A percentile compares a stretch with the other conserved stretches of the same genome.
Evolutionary conservation across 106 monocot species (phyloP).

Genomic region (Amphibolis antarctica): DNA sequence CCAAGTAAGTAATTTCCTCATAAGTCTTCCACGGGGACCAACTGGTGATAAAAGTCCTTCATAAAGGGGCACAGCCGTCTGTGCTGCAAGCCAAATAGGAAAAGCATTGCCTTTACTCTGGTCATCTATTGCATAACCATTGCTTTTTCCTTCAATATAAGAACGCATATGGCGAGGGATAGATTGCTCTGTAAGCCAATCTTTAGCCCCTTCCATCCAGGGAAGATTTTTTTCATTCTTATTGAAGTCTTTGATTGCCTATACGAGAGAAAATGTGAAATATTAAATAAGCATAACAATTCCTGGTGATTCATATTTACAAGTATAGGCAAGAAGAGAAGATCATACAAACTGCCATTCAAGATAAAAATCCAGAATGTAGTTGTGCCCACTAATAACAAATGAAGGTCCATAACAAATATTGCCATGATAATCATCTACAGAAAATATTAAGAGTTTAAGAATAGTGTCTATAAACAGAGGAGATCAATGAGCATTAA

Average conservation of each 20-base stretch:
- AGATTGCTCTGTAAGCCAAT: conserved; percentile 64
- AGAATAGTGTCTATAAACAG: no score
- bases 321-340: no score
- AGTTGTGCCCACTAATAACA: no score
- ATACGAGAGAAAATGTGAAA: neutral
- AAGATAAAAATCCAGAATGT: no score
- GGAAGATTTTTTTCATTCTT: conserved; percentile 17
- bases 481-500: no score
- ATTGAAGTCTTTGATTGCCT: conserved; percentile 45
- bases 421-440: no score
- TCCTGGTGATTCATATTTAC: no score
- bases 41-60: conserved; percentile 72
- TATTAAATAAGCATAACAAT: neutral
- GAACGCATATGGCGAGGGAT: conserved; percentile 24
- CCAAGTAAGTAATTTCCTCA: conserved; percentile 72
- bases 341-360: no score
- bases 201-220: conserved; percentile 47
- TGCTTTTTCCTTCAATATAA: conserved; percentile 13
- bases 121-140: conserved; percentile 16
- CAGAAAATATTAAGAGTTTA: no score
- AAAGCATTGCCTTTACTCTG: conserved; percentile 29
- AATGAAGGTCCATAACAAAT: no score
- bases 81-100: conserved; percentile 90
- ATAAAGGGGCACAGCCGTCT: conserved; percentile 72
- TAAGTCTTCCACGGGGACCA: conserved; percentile 83